Percentiles rank a stretch among this genome's conserved stretches.
These are phyloP conservation scores for Nigrospora oryzae DNA, from an alignment of 2,329 filamentous ascomycete genomes.

Conservation along the genomic window DNA sequence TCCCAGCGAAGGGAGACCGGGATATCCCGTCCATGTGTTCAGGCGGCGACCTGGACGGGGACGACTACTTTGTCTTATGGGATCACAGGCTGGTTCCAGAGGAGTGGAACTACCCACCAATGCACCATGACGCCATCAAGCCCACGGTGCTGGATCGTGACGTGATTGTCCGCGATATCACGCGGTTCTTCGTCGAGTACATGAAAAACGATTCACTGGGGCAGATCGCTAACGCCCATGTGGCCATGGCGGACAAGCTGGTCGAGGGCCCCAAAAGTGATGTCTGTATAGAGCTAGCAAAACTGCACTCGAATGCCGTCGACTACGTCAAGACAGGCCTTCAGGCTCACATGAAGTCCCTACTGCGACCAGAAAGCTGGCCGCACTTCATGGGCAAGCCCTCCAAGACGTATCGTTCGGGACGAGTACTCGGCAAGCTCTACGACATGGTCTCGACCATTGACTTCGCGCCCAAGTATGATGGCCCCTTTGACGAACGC, in stretches of 20 bases:
- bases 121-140: conserved; percentile 61
- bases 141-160: conserved; percentile 48
- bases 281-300: conserved; percentile 67
- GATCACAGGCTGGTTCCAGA: conserved; percentile 64
- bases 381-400: conserved; percentile 79
- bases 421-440: conserved; percentile 66
- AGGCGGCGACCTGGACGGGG: conserved; percentile 89
- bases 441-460: conserved; percentile 67
- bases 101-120: conserved; percentile 64
- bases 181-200: conserved; percentile 80
- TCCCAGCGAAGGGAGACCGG: conserved; percentile 74
- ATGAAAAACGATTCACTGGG: conserved; percentile 85
- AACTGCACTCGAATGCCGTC: conserved; percentile 81
- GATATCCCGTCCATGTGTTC: conserved; percentile 92
- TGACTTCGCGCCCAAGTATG: conserved; percentile 66
- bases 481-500: conserved; percentile 64
- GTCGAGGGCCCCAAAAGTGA: conserved; percentile 54
- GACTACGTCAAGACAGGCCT: conserved; percentile 90
- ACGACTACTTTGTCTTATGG: conserved; percentile 95
- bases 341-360: conserved; percentile 57
- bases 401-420: conserved; percentile 54
- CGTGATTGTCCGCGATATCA: conserved; percentile 66
- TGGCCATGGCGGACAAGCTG: conserved; percentile 64
- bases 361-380: conserved; percentile 54
- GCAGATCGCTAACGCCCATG: conserved; percentile 72